A percentile compares a stretch with the other conserved stretches of the same genome.
Conservation (phyloP, 1,139 yeast genomes). For the Hemisphaericaspora xylofermentans region DNA sequence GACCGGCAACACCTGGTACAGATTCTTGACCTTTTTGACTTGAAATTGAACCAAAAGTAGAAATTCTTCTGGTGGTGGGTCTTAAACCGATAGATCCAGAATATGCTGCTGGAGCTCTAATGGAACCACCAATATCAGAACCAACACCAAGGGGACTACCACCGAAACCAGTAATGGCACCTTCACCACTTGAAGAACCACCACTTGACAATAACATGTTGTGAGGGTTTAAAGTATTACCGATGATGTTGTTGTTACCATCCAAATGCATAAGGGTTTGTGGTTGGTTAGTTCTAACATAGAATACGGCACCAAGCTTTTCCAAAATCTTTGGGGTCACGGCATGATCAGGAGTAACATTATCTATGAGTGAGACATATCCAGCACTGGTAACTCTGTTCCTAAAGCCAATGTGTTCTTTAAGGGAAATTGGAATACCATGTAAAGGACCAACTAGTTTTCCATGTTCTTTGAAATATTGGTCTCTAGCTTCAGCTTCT, state of each 20-base stretch:
- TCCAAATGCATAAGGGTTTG: conserved; percentile 51
- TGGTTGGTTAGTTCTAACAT: conserved; percentile 46
- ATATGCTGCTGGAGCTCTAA: conserved; percentile 74
- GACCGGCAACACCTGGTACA: conserved; percentile 61
- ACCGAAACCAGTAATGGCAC: conserved; percentile 63
- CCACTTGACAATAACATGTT: conserved; percentile 44
- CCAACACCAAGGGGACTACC: conserved; percentile 71
- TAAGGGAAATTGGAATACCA: conserved; percentile 75
- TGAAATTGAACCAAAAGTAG: conserved; percentile 50
- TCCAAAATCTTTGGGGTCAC: conserved; percentile 51
- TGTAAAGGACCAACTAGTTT: conserved; percentile 72
- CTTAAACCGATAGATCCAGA: conserved; percentile 67
- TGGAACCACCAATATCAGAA: conserved; percentile 78
- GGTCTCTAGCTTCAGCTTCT: conserved; percentile 35
- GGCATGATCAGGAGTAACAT: conserved; percentile 51
- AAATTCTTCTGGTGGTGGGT: conserved; percentile 64
- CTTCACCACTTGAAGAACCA: conserved; percentile 81
- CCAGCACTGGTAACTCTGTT: conserved; percentile 63
- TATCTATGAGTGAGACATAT: conserved; percentile 54
- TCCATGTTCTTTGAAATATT: conserved; percentile 49
- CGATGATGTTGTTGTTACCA: conserved; percentile 41
- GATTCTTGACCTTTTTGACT: conserved; percentile 60
- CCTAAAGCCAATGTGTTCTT: conserved; percentile 65
- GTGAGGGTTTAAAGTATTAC: conserved; percentile 40
- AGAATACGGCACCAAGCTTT: conserved; percentile 66